phyloP scores from a whole-genome alignment of 192 early-diverging fungal genomes.

The Glomus cerebriforme region DNA sequence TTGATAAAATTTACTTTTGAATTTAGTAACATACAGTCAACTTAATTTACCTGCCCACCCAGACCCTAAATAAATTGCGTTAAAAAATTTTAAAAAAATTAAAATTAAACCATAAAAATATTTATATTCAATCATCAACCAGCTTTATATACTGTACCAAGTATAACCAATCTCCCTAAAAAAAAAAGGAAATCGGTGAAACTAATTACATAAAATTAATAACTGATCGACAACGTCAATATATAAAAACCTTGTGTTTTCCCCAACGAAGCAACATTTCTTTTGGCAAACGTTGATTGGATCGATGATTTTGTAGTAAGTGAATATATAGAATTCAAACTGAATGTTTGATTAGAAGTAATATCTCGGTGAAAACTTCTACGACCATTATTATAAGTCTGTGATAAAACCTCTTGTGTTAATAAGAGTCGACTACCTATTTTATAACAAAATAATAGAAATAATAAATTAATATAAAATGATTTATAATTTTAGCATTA shows the following conservation, averaged over 20 bases:
- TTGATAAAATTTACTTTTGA: conserved; percentile 35
- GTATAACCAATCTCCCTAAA: conserved; percentile 40
- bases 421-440: neutral
- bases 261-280: conserved; percentile 38
- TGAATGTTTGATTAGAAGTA: neutral
- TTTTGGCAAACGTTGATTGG: neutral
- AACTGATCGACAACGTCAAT: neutral
- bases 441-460: neutral
- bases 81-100: neutral
- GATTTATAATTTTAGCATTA: neutral
- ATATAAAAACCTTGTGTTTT: conserved; percentile 44
- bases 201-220: neutral
- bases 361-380: neutral
- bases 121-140: neutral
- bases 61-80: conserved; percentile 42
- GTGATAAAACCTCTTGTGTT: neutral
- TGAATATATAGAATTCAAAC: too few species aligned
- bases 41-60: conserved; percentile 54
- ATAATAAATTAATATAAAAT: neutral
- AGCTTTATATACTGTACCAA: too few species aligned
- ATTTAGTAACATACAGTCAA: conserved; percentile 20
- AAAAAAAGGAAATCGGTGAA: conserved; percentile 13
- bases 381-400: neutral
- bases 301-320: neutral
- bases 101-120: neutral